These are phyloP conservation scores for Aspergillus texensis DNA, from an alignment of 2,329 filamentous ascomycete species.

Conservation along the genomic window DNA sequence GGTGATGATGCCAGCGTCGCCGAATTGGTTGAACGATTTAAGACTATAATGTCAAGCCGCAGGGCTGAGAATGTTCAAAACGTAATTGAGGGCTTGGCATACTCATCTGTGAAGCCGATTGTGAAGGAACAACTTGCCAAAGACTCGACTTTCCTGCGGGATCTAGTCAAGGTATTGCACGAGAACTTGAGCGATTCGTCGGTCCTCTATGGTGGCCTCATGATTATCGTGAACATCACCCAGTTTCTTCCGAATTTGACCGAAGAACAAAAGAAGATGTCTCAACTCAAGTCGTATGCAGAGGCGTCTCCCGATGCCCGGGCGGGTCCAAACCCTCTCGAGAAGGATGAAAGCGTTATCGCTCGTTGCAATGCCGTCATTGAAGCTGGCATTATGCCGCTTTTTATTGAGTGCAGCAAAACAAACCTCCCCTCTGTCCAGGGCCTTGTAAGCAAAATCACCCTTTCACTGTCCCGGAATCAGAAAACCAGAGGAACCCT, in stretches of 20 bases:
- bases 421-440: constrained; percentile 69
- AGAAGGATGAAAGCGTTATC: constrained; percentile 75
- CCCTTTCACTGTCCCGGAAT: constrained; percentile 76
- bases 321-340: constrained; percentile 63
- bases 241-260: constrained; percentile 75
- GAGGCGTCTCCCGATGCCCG: constrained; percentile 75
- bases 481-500: constrained; percentile 74
- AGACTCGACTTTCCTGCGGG: constrained; percentile 69
- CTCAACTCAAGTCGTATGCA: constrained; percentile 90
- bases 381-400: constrained; percentile 73
- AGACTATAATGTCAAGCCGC: constrained; percentile 46
- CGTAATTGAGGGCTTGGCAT: constrained; percentile 88
- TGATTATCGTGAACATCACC: constrained; percentile 83
- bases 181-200: constrained; percentile 64
- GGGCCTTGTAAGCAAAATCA: constrained; percentile 71
- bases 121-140: constrained; percentile 79
- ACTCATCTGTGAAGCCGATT: constrained; percentile 80
- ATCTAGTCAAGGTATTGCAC: constrained; percentile 59
- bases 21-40: constrained; percentile 59
- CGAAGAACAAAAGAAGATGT: constrained; percentile 90
- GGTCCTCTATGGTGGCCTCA: constrained; percentile 81
- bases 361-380: constrained; percentile 77
- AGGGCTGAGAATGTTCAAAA: constrained; percentile 64
- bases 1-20: constrained; percentile 51
- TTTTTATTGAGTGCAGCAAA: constrained; percentile 76